phyloP scores from a whole-genome alignment of 2,329 filamentous ascomycete species.

The Penicillium sp. region DNA sequence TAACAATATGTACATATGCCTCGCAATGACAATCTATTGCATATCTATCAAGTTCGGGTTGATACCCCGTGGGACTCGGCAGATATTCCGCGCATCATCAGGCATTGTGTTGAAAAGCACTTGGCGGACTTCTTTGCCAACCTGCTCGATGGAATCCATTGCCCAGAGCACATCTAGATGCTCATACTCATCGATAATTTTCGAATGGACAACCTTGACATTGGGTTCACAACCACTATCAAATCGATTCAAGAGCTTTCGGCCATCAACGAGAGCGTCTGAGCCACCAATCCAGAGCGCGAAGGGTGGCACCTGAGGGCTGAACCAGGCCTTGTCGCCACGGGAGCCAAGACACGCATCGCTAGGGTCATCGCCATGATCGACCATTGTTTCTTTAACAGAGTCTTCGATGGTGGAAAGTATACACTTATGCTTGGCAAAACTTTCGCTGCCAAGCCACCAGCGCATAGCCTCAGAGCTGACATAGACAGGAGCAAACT shows the following conservation, averaged over 20 bases:
- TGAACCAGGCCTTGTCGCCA: constrained; percentile 68
- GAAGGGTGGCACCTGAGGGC: constrained; percentile 70
- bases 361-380: constrained; percentile 14
- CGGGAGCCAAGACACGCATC: constrained; percentile 17
- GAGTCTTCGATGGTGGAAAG: constrained; percentile 71
- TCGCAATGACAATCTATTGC: background rate
- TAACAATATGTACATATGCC: background rate
- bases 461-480: constrained; percentile 86
- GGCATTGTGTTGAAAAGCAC: constrained; percentile 74
- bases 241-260: constrained; percentile 67
- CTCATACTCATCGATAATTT: constrained; percentile 80
- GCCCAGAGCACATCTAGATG: constrained; percentile 95
- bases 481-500: constrained; percentile 87
- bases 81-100: constrained; percentile 52
- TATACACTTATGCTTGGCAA: constrained; percentile 80
- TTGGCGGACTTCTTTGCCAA: constrained; percentile 73
- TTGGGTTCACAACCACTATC: constrained; percentile 72
- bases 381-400: constrained; percentile 27
- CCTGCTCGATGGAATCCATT: constrained; percentile 76
- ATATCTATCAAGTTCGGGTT: constrained; percentile 5
- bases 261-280: constrained; percentile 80
- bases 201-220: constrained; percentile 73
- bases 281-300: constrained; percentile 82
- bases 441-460: constrained; percentile 89
- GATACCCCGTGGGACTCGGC: constrained; percentile 56